Percentiles rank a stretch among this genome's conserved stretches.
Evolutionary conservation across 2,329 filamentous ascomycete species (phyloP).

Genomic region (Pseudogymnoascus sp.): DNA sequence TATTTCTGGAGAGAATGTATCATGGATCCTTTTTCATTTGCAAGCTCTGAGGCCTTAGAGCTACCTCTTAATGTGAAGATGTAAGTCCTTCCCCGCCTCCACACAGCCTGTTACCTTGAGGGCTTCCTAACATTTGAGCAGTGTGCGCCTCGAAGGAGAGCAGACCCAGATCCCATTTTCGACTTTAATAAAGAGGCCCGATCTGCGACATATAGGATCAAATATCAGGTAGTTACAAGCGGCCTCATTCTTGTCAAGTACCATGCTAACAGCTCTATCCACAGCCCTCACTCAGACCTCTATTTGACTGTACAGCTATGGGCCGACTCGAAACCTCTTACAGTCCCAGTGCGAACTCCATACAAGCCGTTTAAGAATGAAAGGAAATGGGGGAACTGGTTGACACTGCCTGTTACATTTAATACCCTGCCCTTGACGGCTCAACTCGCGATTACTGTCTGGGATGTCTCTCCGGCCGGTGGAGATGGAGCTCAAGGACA

Average conservation of each 20-base stretch:
- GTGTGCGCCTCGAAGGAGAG: slow-evolving; percentile 69
- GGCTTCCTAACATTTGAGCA: slow-evolving; percentile 32
- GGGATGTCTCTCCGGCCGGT: slow-evolving; percentile 82
- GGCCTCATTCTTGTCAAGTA: not conserved
- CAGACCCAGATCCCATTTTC: slow-evolving; percentile 70
- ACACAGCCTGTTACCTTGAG: not conserved
- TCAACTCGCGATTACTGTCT: slow-evolving; percentile 84
- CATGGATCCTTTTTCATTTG: slow-evolving; percentile 97
- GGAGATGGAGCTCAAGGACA: slow-evolving; percentile 63
- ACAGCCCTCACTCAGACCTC: slow-evolving; percentile 73
- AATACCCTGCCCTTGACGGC: slow-evolving; percentile 73
- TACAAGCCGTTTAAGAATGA: slow-evolving; percentile 84
- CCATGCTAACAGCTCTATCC: slow-evolving; percentile 20
- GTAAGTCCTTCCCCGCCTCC: slow-evolving; percentile 33
- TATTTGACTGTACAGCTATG: slow-evolving; percentile 91
- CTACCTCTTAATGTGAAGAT: slow-evolving; percentile 63
- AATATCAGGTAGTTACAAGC: slow-evolving; percentile 56
- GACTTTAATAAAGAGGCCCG: slow-evolving; percentile 66
- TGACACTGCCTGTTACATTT: slow-evolving; percentile 78
- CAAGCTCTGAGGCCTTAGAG: slow-evolving; percentile 75
- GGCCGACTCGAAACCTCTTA: slow-evolving; percentile 91
- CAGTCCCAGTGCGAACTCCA: slow-evolving; percentile 82
- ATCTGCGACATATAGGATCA: slow-evolving; percentile 80
- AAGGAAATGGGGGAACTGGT: slow-evolving; percentile 90
- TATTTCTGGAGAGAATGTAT: slow-evolving; percentile 21